These are phyloP conservation scores for Rhodotorula mucilaginosa DNA, from an alignment of 1,284 basidiomycete genomes.

Conservation along the genomic window DNA sequence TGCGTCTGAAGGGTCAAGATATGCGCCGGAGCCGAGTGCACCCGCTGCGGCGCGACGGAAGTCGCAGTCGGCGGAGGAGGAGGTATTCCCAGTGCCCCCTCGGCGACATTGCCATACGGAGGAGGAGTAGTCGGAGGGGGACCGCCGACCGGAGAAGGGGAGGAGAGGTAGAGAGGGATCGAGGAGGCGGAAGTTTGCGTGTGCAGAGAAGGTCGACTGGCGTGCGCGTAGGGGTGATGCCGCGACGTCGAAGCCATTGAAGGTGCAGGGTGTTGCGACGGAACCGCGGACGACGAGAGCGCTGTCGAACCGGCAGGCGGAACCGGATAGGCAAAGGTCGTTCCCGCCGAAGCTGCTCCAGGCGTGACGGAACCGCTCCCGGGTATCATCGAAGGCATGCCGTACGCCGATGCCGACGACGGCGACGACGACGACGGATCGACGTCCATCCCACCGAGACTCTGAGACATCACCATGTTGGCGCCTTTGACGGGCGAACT, in stretches of 20 bases:
- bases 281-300: slow-evolving; percentile 5
- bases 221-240: slow-evolving; percentile 41
- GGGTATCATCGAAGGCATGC: neutral
- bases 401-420: neutral
- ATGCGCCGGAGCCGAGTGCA: slow-evolving; percentile 36
- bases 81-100: neutral
- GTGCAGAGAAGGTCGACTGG: slow-evolving; percentile 17
- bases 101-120: slow-evolving; percentile 6
- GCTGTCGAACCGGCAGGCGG: neutral
- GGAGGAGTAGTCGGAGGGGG: slow-evolving; percentile 7
- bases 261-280: slow-evolving; percentile 19
- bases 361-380: neutral
- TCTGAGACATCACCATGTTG: neutral
- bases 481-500: neutral
- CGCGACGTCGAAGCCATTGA: slow-evolving; percentile 12
- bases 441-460: slow-evolving; percentile 12
- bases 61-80: slow-evolving; percentile 3
- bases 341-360: neutral
- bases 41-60: slow-evolving; percentile 23
- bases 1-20: slow-evolving; percentile 24
- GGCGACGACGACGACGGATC: slow-evolving; percentile 13
- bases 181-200: neutral
- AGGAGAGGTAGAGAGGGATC: slow-evolving; percentile 28
- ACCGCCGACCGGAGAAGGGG: slow-evolving; percentile 9
- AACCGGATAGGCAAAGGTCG: neutral